Conservation (phyloP, 306 rosid species). For the Cicer arietinum region DNA sequence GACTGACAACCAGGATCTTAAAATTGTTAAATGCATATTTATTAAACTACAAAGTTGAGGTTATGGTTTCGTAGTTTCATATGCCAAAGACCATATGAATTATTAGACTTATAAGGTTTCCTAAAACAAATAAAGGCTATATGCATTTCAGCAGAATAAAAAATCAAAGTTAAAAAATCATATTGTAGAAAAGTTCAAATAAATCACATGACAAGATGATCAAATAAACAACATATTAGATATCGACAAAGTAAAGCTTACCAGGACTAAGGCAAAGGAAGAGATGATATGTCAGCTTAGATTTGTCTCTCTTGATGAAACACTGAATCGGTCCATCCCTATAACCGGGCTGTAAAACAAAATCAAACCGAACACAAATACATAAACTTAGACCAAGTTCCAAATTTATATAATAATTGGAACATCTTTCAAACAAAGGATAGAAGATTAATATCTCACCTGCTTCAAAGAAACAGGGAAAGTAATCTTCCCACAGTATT, state of each 20-base stretch:
- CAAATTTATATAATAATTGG: background rate
- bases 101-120: background rate
- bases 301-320: slow-evolving; percentile 93
- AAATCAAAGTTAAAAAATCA: slow-evolving; percentile 32
- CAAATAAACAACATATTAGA: background rate
- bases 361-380: slow-evolving; percentile 26
- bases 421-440: background rate
- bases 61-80: background rate
- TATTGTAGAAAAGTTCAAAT: background rate
- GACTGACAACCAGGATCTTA: background rate
- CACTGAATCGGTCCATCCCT: slow-evolving; percentile 90
- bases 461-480: slow-evolving; percentile 91
- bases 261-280: slow-evolving; percentile 96
- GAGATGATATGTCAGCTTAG: slow-evolving; percentile 84
- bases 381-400: background rate
- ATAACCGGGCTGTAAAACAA: slow-evolving; percentile 74
- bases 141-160: slow-evolving; percentile 10
- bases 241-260: slow-evolving; percentile 45
- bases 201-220: background rate
- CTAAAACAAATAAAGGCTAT: background rate
- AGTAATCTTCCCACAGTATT: slow-evolving; percentile 85
- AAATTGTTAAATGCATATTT: background rate
- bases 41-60: background rate
- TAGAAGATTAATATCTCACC: slow-evolving; percentile 54
- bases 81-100: background rate